Conservation (phyloP, 345 rosid genomes). For the Eucalyptus camaldulensis region DNA sequence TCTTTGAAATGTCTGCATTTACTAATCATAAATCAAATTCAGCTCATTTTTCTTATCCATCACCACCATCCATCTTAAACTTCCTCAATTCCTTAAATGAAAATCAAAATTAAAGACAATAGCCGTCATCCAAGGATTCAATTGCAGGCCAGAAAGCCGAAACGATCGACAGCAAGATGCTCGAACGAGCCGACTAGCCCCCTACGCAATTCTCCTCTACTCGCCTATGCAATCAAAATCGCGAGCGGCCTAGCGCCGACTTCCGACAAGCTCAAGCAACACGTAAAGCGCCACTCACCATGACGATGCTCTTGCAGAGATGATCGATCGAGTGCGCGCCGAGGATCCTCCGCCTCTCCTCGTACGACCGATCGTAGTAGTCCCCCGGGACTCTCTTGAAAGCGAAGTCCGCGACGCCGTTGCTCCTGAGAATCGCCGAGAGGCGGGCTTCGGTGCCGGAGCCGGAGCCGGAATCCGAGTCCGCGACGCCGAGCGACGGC, state of each 20-base stretch:
- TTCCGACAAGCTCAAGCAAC: not conserved
- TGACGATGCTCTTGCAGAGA: slow-evolving; percentile 90
- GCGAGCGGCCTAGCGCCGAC: not conserved
- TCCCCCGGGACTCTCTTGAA: slow-evolving; percentile 52
- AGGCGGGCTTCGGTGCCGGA: slow-evolving; percentile 39
- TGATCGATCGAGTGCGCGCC: slow-evolving; percentile 68
- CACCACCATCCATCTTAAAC: not conserved
- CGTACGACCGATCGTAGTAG: slow-evolving; percentile 72
- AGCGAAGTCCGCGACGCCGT: slow-evolving; percentile 37
- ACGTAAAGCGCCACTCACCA: slow-evolving; percentile 23
- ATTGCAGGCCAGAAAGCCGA: not conserved
- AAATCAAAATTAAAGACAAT: not conserved
- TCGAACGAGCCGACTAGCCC: not conserved
- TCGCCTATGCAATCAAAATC: not conserved
- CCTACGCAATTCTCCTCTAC: not conserved
- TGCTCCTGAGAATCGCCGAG: slow-evolving; percentile 45
- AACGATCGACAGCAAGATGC: not conserved
- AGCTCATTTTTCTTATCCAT: not conserved
- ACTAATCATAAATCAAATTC: not conserved
- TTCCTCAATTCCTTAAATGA: not conserved
- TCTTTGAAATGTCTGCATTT: not conserved
- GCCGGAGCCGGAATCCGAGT: not conserved
- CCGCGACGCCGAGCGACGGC: not conserved
- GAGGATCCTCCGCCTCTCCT: slow-evolving; percentile 59
- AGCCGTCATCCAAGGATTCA: not conserved